Base-by-base conservation (phyloP, 352 stramenopile genomes). In the Pythium dissimile region DNA sequence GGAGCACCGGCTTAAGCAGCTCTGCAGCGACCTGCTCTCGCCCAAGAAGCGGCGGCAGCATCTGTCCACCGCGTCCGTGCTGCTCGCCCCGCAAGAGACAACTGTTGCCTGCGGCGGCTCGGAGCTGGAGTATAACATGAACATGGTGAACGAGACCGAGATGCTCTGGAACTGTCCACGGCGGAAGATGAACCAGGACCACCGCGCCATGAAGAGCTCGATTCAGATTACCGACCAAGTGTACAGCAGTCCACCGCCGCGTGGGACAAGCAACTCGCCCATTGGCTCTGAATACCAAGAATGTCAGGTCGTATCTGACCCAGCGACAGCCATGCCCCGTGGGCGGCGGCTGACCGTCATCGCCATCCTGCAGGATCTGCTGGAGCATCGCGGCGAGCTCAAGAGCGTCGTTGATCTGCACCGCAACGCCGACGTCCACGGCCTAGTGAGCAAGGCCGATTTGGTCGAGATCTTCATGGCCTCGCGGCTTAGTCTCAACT, bases 351-450 rank as follows among this genome's bases (percentile, higher is more conserved):
- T 85, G 5, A 66, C 69, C 10, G 38, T 85, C 16, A 71, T 92
- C 24, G 64, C 68, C 2, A 74, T 90, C 15, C 61, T 92, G 5
- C 75, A 92, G 24, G 80, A 89, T 61, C 53, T 92, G 21, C 66
- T 92, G 0, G 82, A 92, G 42, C 73, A 75, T 26, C 82, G 82
- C 8, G 71, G 75, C 18, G 80, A 89, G 18, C 64, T 92, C 16
- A 92, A 92, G 56, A 87, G 67, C 31, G 77, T 80, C 4, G 70
- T 92, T 26, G 80, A 89, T 38, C 54, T 90, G 24, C 74, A 89
- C 38, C 77, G 72, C 4, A 61, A 73, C 23, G 66, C 77, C 9
- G 77, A 87, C 54, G 67, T 73, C 42, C 76, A 84, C 15, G 77
- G 80, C 12, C 76, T 87, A 46, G 77, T 92, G 6, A 77, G 60